Base-by-base conservation (phyloP, 2,329 filamentous ascomycete species). In the Albifimbria verrucaria region DNA sequence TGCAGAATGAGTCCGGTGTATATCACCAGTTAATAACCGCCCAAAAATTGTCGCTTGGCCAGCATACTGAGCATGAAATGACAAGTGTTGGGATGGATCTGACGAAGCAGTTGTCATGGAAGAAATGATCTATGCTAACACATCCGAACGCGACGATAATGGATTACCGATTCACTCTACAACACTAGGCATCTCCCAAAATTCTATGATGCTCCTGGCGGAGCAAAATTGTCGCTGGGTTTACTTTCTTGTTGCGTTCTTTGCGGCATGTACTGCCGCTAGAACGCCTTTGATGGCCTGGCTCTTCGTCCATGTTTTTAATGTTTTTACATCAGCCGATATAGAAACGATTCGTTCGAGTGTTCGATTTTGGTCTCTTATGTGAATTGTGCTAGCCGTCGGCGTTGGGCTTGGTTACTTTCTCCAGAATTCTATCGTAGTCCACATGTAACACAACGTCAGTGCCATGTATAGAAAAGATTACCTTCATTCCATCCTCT, bases 1-100 rank as follows among this genome's bases (percentile, higher is more conserved):
- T 89, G 39, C 65, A 66, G n/a, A 68, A 70, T 71, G 32, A 39
- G 18, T 81, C 18, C 81, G 52, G 65, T 1, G 58, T 61, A 1
- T 67, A 67, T 23, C 56, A 54, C 2, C 48, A 49, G 3, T 24
- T 67, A 5, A 62, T 67, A 4, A 52, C 50, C 6, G 65, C 65
- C 7, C 65, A 67, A 36, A 43, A 53, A 5, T 53, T 62, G 4
- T 47, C 44, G 3, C 4, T 23, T 5, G 10, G 4, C 17, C 44
- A 23, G 6, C 7, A 7, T 3, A 23, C 6, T 4, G 44, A 21
- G 3, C 3, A 21, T 26, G 15, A 21, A 17, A 12, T n/a, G 4
- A 12, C 10, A 9, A n/a, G 6, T 18, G 15, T 10, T 17, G 15
- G 4, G 15, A 47, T 18, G 44, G 17, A 15, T 47, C 24, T 7